These are phyloP conservation scores for Colletotrichum costaricense DNA, from an alignment of 2,329 filamentous ascomycete species.

Conservation along the genomic window DNA sequence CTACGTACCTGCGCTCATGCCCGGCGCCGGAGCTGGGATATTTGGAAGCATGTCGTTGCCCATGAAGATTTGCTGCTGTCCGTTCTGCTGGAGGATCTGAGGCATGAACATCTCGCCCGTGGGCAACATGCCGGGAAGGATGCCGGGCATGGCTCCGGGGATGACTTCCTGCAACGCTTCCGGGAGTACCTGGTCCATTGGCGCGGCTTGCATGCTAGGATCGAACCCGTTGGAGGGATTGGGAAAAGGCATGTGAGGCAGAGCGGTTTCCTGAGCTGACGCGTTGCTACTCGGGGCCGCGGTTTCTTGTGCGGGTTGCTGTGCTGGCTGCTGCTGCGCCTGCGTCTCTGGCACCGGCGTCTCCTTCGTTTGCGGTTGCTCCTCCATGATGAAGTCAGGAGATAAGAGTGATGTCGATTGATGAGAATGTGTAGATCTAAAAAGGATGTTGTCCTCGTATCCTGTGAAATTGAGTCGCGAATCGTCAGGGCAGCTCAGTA, in stretches of 20 bases:
- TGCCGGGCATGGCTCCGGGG: slow-evolving; percentile 34
- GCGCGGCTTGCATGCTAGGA: slow-evolving; percentile 25
- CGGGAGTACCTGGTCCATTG: slow-evolving; percentile 36
- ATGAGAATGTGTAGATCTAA: neutral
- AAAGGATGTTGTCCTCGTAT: neutral
- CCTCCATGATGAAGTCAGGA: slow-evolving; percentile 19
- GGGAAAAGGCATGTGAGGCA: slow-evolving; percentile 26
- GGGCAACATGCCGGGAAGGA: slow-evolving; percentile 35
- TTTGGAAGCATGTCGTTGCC: slow-evolving; percentile 35
- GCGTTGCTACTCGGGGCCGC: slow-evolving; percentile 6
- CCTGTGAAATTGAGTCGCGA: neutral
- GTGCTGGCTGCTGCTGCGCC: neutral
- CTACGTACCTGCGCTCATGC: slow-evolving; percentile 46
- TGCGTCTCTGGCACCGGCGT: slow-evolving; percentile 15
- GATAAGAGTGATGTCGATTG: neutral
- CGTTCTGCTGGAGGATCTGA: slow-evolving; percentile 23
- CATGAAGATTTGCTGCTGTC: slow-evolving; percentile 23
- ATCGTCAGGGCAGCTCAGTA: neutral
- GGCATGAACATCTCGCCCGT: slow-evolving; percentile 36
- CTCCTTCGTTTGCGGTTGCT: slow-evolving; percentile 26
- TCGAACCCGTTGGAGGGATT: slow-evolving; percentile 20
- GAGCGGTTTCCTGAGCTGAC: slow-evolving; percentile 4
- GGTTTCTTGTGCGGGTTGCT: neutral
- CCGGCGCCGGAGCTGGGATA: slow-evolving; percentile 29
- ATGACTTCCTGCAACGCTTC: slow-evolving; percentile 36